phyloP scores from a whole-genome alignment of 495 filamentous ascomycete genomes.

The Niebla homalea region DNA sequence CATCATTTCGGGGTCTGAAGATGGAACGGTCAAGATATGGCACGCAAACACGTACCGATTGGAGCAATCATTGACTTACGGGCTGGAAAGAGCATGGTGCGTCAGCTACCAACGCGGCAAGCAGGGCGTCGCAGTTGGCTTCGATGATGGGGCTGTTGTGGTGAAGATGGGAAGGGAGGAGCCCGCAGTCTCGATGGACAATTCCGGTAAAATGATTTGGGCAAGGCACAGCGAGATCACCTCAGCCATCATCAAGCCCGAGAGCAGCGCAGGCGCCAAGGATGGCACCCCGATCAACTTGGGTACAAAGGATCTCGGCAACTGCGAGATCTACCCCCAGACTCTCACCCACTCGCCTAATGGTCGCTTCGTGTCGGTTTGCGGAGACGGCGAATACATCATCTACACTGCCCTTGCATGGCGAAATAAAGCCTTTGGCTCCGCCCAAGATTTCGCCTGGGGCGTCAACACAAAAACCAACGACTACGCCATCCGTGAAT shows the following conservation, averaged over 20 bases:
- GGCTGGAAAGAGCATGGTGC: slow-evolving; percentile 94
- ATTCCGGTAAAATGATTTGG: slow-evolving; percentile 90
- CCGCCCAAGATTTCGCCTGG: slow-evolving; percentile 93
- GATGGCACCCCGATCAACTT: slow-evolving; percentile 77
- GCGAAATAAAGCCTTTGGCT: slow-evolving; percentile 94
- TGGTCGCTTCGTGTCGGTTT: slow-evolving; percentile 91
- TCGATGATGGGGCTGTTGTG: slow-evolving; percentile 95
- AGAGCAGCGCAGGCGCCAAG: slow-evolving; percentile 67
- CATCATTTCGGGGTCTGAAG: slow-evolving; percentile 97
- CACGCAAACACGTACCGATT: slow-evolving; percentile 93
- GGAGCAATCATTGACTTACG: slow-evolving; percentile 91
- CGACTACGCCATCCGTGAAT: slow-evolving; percentile 94
- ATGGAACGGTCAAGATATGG: slow-evolving; percentile 97
- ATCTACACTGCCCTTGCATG: slow-evolving; percentile 96
- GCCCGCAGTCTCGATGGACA: slow-evolving; percentile 93
- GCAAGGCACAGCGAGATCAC: slow-evolving; percentile 88
- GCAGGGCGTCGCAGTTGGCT: slow-evolving; percentile 89
- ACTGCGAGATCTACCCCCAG: slow-evolving; percentile 93
- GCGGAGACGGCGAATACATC: slow-evolving; percentile 95
- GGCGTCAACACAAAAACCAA: slow-evolving; percentile 96
- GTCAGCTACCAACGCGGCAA: slow-evolving; percentile 85
- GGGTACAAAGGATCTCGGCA: slow-evolving; percentile 85
- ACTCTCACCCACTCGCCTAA: slow-evolving; percentile 92
- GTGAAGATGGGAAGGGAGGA: slow-evolving; percentile 97
- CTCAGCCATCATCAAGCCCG: slow-evolving; percentile 79